Evolutionary conservation across 2,329 filamentous ascomycete species (phyloP).

Genomic region (Diaporthe citri): DNA sequence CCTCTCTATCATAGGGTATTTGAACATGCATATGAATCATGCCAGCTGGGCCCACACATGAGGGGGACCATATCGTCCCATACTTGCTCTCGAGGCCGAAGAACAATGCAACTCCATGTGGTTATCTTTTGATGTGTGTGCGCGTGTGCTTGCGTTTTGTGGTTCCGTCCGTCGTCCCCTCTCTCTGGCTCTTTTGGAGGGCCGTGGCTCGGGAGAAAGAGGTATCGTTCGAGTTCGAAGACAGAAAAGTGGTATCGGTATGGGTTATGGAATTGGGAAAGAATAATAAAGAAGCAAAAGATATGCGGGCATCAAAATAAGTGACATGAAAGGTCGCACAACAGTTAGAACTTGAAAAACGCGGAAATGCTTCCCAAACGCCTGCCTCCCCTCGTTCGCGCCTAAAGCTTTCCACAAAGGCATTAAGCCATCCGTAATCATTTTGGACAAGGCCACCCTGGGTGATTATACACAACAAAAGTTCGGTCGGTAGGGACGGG

Average conservation of each 20-base stretch:
- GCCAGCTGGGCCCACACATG: conserved; percentile 25
- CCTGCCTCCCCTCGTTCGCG: conserved; percentile 34
- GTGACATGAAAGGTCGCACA: conserved; percentile 22
- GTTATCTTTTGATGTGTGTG: conserved; percentile 11
- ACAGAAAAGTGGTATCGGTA: conserved; percentile 39
- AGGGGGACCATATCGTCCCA: conserved; percentile 9
- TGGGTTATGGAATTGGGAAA: conserved; percentile 31
- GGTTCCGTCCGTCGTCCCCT: neutral
- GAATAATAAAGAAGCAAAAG: neutral
- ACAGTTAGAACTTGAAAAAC: conserved; percentile 33
- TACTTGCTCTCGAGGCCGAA: neutral
- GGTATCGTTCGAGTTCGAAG: conserved; percentile 15
- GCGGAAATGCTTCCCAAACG: conserved; percentile 35
- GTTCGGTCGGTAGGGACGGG: conserved; percentile 27
- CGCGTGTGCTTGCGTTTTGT: conserved; percentile 3
- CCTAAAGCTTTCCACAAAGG: conserved; percentile 29
- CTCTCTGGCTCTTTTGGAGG: neutral
- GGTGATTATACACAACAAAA: conserved; percentile 29
- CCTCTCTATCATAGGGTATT: conserved; percentile 40
- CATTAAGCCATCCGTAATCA: conserved; percentile 35
- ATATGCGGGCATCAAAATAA: conserved; percentile 33
- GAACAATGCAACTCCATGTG: conserved; percentile 32
- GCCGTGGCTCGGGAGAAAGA: conserved; percentile 20
- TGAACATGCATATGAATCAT: conserved; percentile 39
- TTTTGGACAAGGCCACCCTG: conserved; percentile 25